Evolutionary conservation across 1,284 basidiomycete species (phyloP).

Genomic region (Malassezia brasiliensis): DNA sequence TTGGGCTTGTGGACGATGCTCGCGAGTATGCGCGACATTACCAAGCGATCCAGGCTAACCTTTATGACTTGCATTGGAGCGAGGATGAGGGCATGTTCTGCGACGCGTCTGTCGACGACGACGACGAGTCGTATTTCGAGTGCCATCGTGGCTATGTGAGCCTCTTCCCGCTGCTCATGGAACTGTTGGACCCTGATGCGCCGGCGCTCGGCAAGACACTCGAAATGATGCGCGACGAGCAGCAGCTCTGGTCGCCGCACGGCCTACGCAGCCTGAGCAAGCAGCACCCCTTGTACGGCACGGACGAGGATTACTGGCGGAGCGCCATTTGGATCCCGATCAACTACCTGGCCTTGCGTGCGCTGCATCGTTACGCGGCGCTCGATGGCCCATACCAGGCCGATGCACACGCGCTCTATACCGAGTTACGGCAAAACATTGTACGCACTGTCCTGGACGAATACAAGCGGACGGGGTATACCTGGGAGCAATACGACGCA

Average conservation of each 20-base stretch:
- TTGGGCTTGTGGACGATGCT: slow-evolving; percentile 71
- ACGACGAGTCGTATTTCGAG: slow-evolving; percentile 77
- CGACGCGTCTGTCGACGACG: slow-evolving; percentile 70
- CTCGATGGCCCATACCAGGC: slow-evolving; percentile 67
- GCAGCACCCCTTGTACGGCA: slow-evolving; percentile 73
- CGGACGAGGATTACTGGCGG: slow-evolving; percentile 91
- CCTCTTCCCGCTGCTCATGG: slow-evolving; percentile 76
- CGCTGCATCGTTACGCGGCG: slow-evolving; percentile 71
- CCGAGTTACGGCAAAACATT: slow-evolving; percentile 66
- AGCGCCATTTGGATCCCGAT: slow-evolving; percentile 93
- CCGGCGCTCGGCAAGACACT: slow-evolving; percentile 68
- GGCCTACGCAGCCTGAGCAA: slow-evolving; percentile 76
- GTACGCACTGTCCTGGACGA: slow-evolving; percentile 80
- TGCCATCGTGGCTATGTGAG: slow-evolving; percentile 88
- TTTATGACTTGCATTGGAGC: slow-evolving; percentile 89
- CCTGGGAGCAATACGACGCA: slow-evolving; percentile 92
- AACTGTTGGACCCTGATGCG: slow-evolving; percentile 59
- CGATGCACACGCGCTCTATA: slow-evolving; percentile 67
- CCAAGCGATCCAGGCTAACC: slow-evolving; percentile 67
- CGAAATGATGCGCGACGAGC: slow-evolving; percentile 66
- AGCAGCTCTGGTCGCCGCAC: slow-evolving; percentile 79
- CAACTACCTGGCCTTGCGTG: slow-evolving; percentile 75
- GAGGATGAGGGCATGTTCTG: slow-evolving; percentile 83
- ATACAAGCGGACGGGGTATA: slow-evolving; percentile 79
- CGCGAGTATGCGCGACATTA: slow-evolving; percentile 66